A percentile compares a stretch with the other conserved stretches of the same genome.
phyloP scores from a whole-genome alignment of 1,139 yeast species.

The Pneumocystis carinii region DNA sequence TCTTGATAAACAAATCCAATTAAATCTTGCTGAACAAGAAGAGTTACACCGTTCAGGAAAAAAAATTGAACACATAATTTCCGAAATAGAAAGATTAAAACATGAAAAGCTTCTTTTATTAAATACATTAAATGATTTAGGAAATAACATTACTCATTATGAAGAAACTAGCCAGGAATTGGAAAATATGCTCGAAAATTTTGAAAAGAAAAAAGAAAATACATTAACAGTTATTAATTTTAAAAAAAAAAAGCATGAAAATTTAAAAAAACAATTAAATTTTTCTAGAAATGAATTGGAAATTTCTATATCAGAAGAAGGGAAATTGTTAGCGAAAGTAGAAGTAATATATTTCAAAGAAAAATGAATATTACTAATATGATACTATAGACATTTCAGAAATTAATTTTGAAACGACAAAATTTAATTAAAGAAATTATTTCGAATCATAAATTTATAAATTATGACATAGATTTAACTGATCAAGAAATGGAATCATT shows the following conservation, averaged over 20 bases:
- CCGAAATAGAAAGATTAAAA: constrained; percentile 44
- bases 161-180: constrained; percentile 38
- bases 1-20: constrained; percentile 37
- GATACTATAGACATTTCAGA: constrained; percentile 23
- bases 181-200: constrained; percentile 37
- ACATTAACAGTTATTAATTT: constrained; percentile 19
- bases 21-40: constrained; percentile 45
- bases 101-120: constrained; percentile 27
- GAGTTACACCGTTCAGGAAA: constrained; percentile 61
- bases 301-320: constrained; percentile 35
- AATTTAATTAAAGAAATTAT: constrained; percentile 7
- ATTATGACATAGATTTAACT: not conserved
- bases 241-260: constrained; percentile 10
- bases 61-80: constrained; percentile 58
- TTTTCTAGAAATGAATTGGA: not conserved
- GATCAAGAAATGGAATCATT: not conserved
- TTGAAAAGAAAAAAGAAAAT: constrained; percentile 33
- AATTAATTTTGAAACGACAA: constrained; percentile 1
- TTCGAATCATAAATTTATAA: constrained; percentile 2
- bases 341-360: constrained; percentile 16
- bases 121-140: constrained; percentile 11
- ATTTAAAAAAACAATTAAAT: not conserved
- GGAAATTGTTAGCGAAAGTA: constrained; percentile 40
- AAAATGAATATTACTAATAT: not conserved
- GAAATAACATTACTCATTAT: constrained; percentile 23